Percentiles rank a stretch among this genome's conserved stretches.
Evolutionary conservation across 179 eudicot genomes (phyloP).

Genomic region (Carnegiea gigantea): DNA sequence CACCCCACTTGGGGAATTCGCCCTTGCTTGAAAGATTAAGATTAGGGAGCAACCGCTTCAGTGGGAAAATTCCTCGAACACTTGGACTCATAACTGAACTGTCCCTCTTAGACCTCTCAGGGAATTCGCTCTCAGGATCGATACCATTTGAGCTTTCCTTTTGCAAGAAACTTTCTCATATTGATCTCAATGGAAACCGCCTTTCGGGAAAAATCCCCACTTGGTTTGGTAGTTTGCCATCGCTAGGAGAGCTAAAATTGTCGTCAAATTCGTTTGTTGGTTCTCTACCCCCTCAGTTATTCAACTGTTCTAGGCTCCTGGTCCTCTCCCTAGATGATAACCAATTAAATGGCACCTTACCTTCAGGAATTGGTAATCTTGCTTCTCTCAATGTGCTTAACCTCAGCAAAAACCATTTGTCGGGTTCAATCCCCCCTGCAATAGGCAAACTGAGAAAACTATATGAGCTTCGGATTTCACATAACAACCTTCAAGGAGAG

Average conservation of each 20-base stretch:
- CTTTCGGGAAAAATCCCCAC: slow-evolving; percentile 70
- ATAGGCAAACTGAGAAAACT: slow-evolving; percentile 74
- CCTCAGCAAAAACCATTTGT: slow-evolving; percentile 55
- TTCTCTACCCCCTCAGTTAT: slow-evolving; percentile 59
- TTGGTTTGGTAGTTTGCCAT: slow-evolving; percentile 83
- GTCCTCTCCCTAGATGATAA: slow-evolving; percentile 68
- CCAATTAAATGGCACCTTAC: slow-evolving; percentile 60
- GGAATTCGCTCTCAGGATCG: slow-evolving; percentile 64
- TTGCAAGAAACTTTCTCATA: slow-evolving; percentile 66
- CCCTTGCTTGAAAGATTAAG: slow-evolving; percentile 68
- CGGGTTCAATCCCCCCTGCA: slow-evolving; percentile 69
- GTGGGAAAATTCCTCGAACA: slow-evolving; percentile 74
- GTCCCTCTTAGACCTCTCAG: slow-evolving; percentile 72
- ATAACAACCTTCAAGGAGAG: slow-evolving; percentile 62
- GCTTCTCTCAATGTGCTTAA: slow-evolving; percentile 71
- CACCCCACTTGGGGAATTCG: slow-evolving; percentile 63
- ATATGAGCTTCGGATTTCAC: slow-evolving; percentile 67
- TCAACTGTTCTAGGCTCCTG: slow-evolving; percentile 76
- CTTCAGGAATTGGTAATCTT: slow-evolving; percentile 61
- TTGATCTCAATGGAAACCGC: slow-evolving; percentile 75
- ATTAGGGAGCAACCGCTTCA: slow-evolving; percentile 67
- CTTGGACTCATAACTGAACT: slow-evolving; percentile 57
- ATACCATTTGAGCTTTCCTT: slow-evolving; percentile 66
- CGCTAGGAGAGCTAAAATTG: slow-evolving; percentile 81
- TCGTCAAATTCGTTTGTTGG: slow-evolving; percentile 72